Percentiles rank a stretch among this genome's conserved stretches.
These are phyloP conservation scores for Euphorbia peplus DNA, from an alignment of 345 rosid genomes.

Conservation along the genomic window DNA sequence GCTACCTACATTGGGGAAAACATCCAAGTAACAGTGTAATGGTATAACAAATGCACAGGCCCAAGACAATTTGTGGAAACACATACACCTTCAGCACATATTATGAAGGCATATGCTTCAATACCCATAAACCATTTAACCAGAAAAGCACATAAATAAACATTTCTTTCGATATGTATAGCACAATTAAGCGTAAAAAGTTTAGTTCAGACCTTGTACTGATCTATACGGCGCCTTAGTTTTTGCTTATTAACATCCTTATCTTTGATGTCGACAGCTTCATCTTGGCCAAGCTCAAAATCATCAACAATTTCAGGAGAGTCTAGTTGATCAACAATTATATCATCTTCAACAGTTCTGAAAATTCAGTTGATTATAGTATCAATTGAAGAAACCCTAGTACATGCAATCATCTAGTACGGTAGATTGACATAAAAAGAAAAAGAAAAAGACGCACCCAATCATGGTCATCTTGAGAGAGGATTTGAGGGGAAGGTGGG, in stretches of 20 bases:
- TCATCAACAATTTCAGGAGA: constrained; percentile 84
- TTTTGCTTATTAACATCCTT: constrained; percentile 83
- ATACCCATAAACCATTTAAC: neutral
- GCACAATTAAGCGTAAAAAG: neutral
- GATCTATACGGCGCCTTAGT: constrained; percentile 63
- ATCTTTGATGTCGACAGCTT: constrained; percentile 79
- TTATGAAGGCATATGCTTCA: neutral
- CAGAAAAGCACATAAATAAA: neutral
- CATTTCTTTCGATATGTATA: neutral
- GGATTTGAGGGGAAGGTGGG: constrained; percentile 71
- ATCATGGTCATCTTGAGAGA: constrained; percentile 97
- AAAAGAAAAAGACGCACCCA: constrained; percentile 43
- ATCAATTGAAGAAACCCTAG: too few relatives aligned
- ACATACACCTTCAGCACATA: neutral
- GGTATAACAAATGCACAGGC: too few relatives aligned
- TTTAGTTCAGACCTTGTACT: constrained; percentile 54
- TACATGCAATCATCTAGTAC: too few relatives aligned
- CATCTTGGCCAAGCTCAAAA: constrained; percentile 87
- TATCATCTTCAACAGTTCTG: constrained; percentile 87
- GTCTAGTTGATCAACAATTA: constrained; percentile 73
- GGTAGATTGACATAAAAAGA: too few relatives aligned
- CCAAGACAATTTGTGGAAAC: neutral
- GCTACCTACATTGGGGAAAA: neutral
- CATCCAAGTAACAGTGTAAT: neutral
- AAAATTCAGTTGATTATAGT: constrained; percentile 4